Evolutionary conservation across 352 stramenopile genomes (phyloP), one percentile per base, ranked within the genome.

Genomic region (Elongisporangium prolatum): DNA sequence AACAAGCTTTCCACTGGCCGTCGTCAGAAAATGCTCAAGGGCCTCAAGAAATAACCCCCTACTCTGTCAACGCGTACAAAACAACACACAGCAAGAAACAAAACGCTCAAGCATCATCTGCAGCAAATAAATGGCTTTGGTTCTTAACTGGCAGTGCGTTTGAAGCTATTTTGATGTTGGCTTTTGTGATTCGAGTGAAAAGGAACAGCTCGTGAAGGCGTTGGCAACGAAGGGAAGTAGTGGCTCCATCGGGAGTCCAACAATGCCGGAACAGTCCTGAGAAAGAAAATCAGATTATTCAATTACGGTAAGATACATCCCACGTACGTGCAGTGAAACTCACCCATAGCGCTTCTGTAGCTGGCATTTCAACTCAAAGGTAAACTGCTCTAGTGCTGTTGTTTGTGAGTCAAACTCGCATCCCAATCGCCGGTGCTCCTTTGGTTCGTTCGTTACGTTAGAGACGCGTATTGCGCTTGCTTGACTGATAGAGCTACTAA

Each of bases 1-100:
- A 91, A 90, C 71, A 95, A 95, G 64, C 77, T 95, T 44, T 95
- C 85, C 38, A 91, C 83, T 6, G 82, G 84, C 28, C 83, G 83
- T 51, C 77, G 85, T 16, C 85, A 95, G 74, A 93, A 92, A 70
- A 95, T 95, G 81, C 72, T 95, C 24, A 95, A 95, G 80, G 83
- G 84, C 14, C 69, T 95, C 50, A 93, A 91, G 69, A 95, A 95
- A 68, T 95, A 91, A 72, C 67, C 50, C 48, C 24, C 24, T 5
- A 54, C 40, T 21, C 18, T 56, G 70, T 69, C 64, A 69, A 61
- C 65, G 18, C 10, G 37, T 38, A 21, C 59, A 52, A 68, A 59
- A 69, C 50, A 58, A 61, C 52, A 69, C 50, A 61, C 53, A 50
- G 49, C 49, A 57, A 67, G 57, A 54, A 52, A 57, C 54, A 61